A percentile compares a stretch with the other conserved stretches of the same genome.
These are phyloP conservation scores for Lepidopterella palustris DNA, from an alignment of 495 filamentous ascomycete genomes.

Conservation along the genomic window DNA sequence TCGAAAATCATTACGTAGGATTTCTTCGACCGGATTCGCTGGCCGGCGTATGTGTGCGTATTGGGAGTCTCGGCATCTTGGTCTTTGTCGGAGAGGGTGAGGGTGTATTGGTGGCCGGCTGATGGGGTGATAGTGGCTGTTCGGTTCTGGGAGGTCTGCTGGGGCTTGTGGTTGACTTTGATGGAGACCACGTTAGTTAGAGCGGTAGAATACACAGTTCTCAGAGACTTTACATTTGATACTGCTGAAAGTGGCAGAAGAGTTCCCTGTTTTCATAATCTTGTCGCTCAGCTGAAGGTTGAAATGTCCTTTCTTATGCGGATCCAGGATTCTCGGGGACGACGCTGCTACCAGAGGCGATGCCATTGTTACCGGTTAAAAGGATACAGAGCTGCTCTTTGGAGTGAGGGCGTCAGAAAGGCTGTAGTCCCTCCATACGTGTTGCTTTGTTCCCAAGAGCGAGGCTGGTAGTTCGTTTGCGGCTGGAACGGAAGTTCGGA, in stretches of 20 bases:
- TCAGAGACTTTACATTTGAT: conserved; percentile 18
- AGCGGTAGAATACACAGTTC: neutral
- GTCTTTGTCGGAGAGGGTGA: conserved; percentile 48
- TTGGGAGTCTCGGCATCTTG: conserved; percentile 40
- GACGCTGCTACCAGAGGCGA: conserved; percentile 23
- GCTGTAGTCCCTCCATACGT: neutral
- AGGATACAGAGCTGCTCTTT: neutral
- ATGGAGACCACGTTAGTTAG: neutral
- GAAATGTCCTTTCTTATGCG: conserved; percentile 26
- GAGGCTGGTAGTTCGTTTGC: neutral
- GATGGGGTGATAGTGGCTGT: conserved; percentile 29
- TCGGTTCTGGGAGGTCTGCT: conserved; percentile 35
- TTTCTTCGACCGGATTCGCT: conserved; percentile 40
- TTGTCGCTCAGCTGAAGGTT: conserved; percentile 23
- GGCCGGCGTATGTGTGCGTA: conserved; percentile 48
- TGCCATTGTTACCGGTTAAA: conserved; percentile 15
- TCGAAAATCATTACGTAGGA: conserved; percentile 50
- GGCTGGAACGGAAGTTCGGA: neutral
- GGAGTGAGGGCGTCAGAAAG: neutral
- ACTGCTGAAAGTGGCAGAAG: conserved; percentile 1
- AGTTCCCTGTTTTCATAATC: conserved; percentile 5
- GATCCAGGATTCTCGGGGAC: conserved; percentile 14
- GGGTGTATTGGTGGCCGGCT: conserved; percentile 41
- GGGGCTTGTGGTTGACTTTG: conserved; percentile 48
- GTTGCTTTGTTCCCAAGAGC: neutral